These are phyloP conservation scores for Cornus controversa DNA, from an alignment of 148 eudicot genomes.

Conservation along the genomic window DNA sequence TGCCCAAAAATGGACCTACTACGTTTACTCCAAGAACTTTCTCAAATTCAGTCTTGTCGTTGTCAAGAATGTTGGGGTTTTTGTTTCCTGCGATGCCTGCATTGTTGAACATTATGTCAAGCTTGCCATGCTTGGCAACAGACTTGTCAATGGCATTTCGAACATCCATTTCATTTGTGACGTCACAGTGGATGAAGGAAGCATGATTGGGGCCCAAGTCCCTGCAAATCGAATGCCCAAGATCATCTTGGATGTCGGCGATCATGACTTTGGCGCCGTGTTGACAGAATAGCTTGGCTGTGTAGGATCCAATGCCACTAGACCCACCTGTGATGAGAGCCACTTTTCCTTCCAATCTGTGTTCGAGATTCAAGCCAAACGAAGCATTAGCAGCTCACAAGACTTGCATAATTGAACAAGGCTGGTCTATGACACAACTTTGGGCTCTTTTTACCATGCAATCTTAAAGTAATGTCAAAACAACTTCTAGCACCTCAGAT, in stretches of 20 bases:
- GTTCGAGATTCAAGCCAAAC: neutral
- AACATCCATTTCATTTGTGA: conserved; percentile 17
- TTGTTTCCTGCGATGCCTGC: conserved; percentile 24
- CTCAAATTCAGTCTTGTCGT: conserved; percentile 18
- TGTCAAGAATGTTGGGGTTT: neutral
- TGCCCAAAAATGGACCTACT: neutral
- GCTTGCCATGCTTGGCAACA: conserved; percentile 15
- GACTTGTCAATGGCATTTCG: conserved; percentile 18
- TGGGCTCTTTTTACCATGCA: no score
- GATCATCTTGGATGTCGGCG: conserved; percentile 20
- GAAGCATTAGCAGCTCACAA: no score
- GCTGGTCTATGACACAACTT: no score
- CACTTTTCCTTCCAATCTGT: conserved; percentile 26
- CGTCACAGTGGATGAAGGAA: conserved; percentile 20
- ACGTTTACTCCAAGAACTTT: conserved; percentile 7
- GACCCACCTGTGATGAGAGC: conserved; percentile 27
- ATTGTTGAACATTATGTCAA: conserved; percentile 33
- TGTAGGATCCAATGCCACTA: conserved; percentile 23
- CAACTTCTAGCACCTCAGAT: no score
- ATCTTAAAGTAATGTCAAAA: no score
- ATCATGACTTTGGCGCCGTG: conserved; percentile 25
- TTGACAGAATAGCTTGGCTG: conserved; percentile 13
- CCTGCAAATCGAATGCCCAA: conserved; percentile 3
- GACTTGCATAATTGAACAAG: no score
- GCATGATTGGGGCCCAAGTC: conserved; percentile 9